These are phyloP conservation scores for Ophiostoma populinum DNA, from an alignment of 2,329 filamentous ascomycete species.

Conservation along the genomic window DNA sequence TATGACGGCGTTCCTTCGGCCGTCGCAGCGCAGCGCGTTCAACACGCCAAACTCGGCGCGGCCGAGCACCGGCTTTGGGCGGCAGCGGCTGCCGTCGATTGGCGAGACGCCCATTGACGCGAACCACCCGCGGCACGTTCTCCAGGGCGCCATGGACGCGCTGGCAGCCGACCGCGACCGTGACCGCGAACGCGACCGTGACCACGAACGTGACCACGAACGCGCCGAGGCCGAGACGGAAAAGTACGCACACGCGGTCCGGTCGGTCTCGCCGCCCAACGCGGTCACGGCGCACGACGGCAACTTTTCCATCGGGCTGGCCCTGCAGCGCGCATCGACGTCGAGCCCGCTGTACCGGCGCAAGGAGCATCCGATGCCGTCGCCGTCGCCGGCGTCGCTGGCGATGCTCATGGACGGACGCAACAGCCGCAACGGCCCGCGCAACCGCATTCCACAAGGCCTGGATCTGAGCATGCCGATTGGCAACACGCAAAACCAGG, in stretches of 20 bases:
- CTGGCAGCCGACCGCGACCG: too few relatives aligned
- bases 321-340: slow-evolving; percentile 47
- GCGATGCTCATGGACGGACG: slow-evolving; percentile 42
- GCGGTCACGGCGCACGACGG: slow-evolving; percentile 19
- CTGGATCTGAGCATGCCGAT: slow-evolving; percentile 32
- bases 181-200: too few relatives aligned
- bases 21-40: slow-evolving; percentile 48
- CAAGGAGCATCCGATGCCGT: slow-evolving; percentile 42
- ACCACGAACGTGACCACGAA: too few relatives aligned
- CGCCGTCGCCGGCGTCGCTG: slow-evolving; percentile 48
- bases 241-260: too few relatives aligned
- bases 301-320: slow-evolving; percentile 22
- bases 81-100: slow-evolving; percentile 59
- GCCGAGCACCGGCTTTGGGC: slow-evolving; percentile 39
- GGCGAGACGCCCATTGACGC: slow-evolving; percentile 40
- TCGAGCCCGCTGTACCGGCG: slow-evolving; percentile 41
- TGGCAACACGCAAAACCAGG: slow-evolving; percentile 32
- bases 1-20: slow-evolving; percentile 50
- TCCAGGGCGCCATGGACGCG: slow-evolving; percentile 11
- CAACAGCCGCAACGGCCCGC: slow-evolving; percentile 49
- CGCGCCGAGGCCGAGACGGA: too few relatives aligned
- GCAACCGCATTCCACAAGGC: slow-evolving; percentile 62
- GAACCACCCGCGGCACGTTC: slow-evolving; percentile 14
- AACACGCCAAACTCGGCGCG: slow-evolving; percentile 53
- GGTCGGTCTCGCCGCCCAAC: slow-evolving; percentile 19